These are phyloP conservation scores for Botrytis fragariae DNA, from an alignment of 2,329 filamentous ascomycete species.

Conservation along the genomic window DNA sequence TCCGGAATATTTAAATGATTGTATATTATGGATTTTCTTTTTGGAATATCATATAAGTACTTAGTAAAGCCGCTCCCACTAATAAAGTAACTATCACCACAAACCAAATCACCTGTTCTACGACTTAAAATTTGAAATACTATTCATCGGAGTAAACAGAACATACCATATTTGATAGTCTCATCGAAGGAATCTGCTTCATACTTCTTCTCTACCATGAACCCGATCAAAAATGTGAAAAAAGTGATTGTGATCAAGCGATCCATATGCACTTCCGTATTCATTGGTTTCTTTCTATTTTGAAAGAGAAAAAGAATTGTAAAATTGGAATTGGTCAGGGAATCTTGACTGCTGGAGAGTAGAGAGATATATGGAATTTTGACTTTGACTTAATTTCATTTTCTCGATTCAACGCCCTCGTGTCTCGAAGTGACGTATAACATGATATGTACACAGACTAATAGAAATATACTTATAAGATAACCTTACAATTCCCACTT, in stretches of 20 bases:
- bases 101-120: too few relatives aligned
- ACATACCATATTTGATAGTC: neutral
- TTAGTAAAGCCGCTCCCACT: neutral
- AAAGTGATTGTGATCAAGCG: neutral
- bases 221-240: neutral
- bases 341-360: neutral
- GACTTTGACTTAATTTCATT: neutral
- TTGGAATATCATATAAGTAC: neutral
- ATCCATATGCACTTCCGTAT: neutral
- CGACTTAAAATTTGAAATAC: neutral
- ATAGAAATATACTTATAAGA: neutral
- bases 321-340: neutral
- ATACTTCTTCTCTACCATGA: neutral
- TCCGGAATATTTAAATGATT: neutral
- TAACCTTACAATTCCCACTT: slow-evolving; percentile 14
- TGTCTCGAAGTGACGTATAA: neutral
- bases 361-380: neutral
- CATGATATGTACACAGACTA: neutral
- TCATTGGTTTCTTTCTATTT: neutral
- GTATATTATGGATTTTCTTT: neutral
- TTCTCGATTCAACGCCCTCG: neutral
- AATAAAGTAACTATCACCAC: neutral
- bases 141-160: neutral
- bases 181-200: neutral
- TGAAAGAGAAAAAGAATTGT: too few relatives aligned